phyloP scores from a whole-genome alignment of 2,329 filamentous ascomycete species.

The Juglanconis oblonga region DNA sequence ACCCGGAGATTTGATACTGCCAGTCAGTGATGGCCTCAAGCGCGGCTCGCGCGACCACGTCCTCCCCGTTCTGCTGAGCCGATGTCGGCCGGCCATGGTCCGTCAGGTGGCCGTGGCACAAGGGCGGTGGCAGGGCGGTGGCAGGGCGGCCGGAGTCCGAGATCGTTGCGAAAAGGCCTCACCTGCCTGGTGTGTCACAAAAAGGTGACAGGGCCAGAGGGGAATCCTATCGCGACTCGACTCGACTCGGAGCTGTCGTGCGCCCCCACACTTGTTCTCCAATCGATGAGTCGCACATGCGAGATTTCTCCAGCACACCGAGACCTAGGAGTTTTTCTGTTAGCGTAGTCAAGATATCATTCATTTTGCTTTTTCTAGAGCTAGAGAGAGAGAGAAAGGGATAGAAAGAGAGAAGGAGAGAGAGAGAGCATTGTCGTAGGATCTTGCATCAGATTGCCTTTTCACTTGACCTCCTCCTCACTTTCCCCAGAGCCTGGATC shows the following conservation, averaged over 20 bases:
- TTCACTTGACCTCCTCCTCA: background rate
- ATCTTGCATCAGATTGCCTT: background rate
- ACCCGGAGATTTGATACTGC: background rate
- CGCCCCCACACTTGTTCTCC: background rate
- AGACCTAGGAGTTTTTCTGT: too few species aligned
- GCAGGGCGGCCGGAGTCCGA: too few species aligned
- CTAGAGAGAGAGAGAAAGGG: too few species aligned
- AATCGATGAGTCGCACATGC: constrained; percentile 1
- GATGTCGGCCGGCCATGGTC: background rate
- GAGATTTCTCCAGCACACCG: background rate
- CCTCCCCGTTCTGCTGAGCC: background rate
- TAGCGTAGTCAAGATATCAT: background rate
- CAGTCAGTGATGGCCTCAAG: constrained; percentile 2
- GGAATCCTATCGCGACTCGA: background rate
- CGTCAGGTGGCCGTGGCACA: too few species aligned
- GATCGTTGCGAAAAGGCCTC: too few species aligned
- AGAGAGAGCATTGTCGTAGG: background rate
- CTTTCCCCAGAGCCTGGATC: background rate
- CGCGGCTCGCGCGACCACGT: background rate
- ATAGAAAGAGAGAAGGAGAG: background rate
- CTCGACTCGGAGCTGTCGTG: background rate
- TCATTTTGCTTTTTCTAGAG: background rate
- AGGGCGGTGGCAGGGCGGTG: too few species aligned
- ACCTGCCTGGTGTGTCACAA: too few species aligned
- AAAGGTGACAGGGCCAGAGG: background rate